Evolutionary conservation across 805 yeast species (phyloP).

Genomic region (Candida quercuum): DNA sequence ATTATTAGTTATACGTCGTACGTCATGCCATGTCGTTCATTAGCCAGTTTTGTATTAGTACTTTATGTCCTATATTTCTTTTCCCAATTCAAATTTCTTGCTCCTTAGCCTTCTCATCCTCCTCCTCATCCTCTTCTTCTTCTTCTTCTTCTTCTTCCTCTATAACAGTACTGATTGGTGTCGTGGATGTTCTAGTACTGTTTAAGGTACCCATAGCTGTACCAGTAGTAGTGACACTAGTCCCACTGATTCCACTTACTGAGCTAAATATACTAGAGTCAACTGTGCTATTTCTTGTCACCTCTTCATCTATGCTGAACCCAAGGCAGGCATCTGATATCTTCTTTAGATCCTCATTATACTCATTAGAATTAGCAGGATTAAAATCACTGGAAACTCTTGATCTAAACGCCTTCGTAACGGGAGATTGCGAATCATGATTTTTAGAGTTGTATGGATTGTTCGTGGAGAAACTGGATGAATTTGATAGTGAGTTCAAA

Average conservation of each 20-base stretch:
- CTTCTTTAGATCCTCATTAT: conserved; percentile 1
- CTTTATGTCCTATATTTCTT: too few relatives aligned
- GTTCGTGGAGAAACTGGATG: conserved; percentile 2
- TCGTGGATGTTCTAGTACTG: conserved; percentile 10
- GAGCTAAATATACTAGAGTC: conserved; percentile 13
- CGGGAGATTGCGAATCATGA: conserved; percentile 4
- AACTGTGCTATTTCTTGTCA: too few relatives aligned
- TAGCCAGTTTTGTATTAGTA: too few relatives aligned
- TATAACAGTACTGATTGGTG: conserved; percentile 17
- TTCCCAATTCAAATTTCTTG: too few relatives aligned
- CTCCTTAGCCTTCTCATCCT: too few relatives aligned
- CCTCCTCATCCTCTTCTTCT: background rate
- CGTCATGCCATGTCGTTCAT: too few relatives aligned
- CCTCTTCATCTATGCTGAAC: too few relatives aligned
- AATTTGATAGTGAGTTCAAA: conserved; percentile 9
- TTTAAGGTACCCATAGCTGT: too few relatives aligned
- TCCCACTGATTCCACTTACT: too few relatives aligned
- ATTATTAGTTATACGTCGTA: too few relatives aligned
- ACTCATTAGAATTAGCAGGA: background rate
- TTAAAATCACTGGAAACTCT: conserved; percentile 4
- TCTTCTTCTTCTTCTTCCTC: conserved; percentile 17
- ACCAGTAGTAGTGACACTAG: too few relatives aligned
- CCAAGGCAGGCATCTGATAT: too few relatives aligned
- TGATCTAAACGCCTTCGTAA: conserved; percentile 16
- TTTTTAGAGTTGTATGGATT: background rate